Evolutionary conservation across 805 yeast genomes (phyloP).

Genomic region (Kodamaea nitidulidarum): DNA sequence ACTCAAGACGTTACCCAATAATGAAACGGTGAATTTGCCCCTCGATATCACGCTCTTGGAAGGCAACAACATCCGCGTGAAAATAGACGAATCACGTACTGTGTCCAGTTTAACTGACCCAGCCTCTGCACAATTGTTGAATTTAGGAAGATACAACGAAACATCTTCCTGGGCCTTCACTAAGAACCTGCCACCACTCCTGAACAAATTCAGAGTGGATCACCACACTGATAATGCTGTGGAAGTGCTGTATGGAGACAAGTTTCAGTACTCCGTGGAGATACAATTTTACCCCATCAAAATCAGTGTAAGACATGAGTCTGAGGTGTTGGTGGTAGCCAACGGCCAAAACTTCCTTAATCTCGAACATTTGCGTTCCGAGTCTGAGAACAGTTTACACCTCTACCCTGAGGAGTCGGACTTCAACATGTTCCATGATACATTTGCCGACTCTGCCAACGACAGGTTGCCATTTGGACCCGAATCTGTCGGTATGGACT

Average conservation of each 20-base stretch:
- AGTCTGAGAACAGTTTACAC: conserved; percentile 28
- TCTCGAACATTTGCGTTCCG: conserved; percentile 70
- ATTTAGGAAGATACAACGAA: conserved; percentile 53
- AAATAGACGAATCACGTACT: conserved; percentile 56
- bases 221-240: conserved; percentile 14
- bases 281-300: conserved; percentile 48
- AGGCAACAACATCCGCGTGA: conserved; percentile 57
- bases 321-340: conserved; percentile 47
- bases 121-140: conserved; percentile 15
- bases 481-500: conserved; percentile 81
- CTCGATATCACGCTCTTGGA: conserved; percentile 54
- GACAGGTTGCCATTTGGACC: conserved; percentile 82
- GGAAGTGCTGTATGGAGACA: conserved; percentile 34
- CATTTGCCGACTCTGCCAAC: conserved; percentile 57
- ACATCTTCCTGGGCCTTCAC: conserved; percentile 58
- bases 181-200: conserved; percentile 10
- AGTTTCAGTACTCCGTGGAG: conserved; percentile 36
- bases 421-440: conserved; percentile 66
- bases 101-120: conserved; percentile 12
- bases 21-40: conserved; percentile 40
- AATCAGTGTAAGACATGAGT: conserved; percentile 45
- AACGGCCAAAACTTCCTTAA: conserved; percentile 73
- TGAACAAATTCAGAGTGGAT: conserved; percentile 11
- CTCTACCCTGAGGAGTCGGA: conserved; percentile 57
- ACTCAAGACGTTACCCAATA: conserved; percentile 33